These are phyloP conservation scores for Madurella mycetomatis DNA, from an alignment of 2,329 filamentous ascomycete species.

Conservation along the genomic window DNA sequence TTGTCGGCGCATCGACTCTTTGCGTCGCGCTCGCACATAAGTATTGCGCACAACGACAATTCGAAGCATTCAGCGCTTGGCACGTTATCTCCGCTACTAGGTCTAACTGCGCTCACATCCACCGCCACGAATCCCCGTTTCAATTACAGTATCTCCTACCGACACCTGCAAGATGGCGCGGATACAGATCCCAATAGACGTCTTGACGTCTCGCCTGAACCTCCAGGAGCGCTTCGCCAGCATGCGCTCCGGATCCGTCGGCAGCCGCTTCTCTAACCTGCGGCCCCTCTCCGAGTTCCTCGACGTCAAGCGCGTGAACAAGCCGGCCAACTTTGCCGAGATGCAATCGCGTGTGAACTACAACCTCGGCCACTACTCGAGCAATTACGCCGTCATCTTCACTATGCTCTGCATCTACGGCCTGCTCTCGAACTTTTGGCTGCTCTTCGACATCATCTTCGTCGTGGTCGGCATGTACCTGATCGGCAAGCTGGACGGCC, in stretches of 20 bases:
- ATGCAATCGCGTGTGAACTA: constrained; percentile 48
- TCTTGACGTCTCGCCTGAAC: constrained; percentile 86
- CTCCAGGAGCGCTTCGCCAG: constrained; percentile 78
- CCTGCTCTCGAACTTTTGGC: constrained; percentile 76
- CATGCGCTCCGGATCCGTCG: constrained; percentile 73
- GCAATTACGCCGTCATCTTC: constrained; percentile 95
- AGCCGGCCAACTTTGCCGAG: constrained; percentile 76
- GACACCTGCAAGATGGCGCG: constrained; percentile 59
- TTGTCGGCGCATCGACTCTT: neutral
- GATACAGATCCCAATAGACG: constrained; percentile 89
- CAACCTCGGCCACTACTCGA: constrained; percentile 95
- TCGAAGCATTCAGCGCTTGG: neutral
- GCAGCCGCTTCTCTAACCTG: constrained; percentile 84
- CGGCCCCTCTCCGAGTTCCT: constrained; percentile 89
- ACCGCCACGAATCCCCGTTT: neutral
- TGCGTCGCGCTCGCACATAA: neutral
- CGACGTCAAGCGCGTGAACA: constrained; percentile 91
- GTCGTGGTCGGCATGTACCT: constrained; percentile 83
- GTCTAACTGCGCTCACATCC: neutral
- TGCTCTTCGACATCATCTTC: constrained; percentile 90
- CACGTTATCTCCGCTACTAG: neutral
- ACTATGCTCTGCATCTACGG: constrained; percentile 95
- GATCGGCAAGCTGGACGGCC: constrained; percentile 84
- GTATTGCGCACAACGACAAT: neutral
- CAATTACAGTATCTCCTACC: neutral